These are phyloP conservation scores for Aurifilum marmelostoma DNA, from an alignment of 2,329 filamentous ascomycete species.

Conservation along the genomic window DNA sequence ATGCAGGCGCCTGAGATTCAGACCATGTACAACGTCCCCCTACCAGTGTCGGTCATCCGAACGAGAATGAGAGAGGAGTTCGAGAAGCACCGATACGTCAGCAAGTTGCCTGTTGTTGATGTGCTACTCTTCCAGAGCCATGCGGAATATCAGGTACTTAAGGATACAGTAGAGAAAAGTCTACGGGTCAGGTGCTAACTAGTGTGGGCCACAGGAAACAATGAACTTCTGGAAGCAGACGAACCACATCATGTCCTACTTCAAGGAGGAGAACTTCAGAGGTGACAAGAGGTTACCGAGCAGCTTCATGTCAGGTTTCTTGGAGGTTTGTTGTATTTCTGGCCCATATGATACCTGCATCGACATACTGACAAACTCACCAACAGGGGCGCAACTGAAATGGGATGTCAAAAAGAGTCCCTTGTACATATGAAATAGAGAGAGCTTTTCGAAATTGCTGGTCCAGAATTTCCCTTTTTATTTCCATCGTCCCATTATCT, in stretches of 20 bases:
- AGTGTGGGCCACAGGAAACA: slow-evolving; percentile 69
- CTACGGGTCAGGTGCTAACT: slow-evolving; percentile 13
- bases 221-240: slow-evolving; percentile 99
- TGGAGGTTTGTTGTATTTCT: slow-evolving; percentile 70
- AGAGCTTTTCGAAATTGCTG: slow-evolving; percentile 29
- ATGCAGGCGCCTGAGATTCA: slow-evolving; percentile 91
- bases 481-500: slow-evolving; percentile 25
- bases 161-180: slow-evolving; percentile 24
- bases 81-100: slow-evolving; percentile 91
- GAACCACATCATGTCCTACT: slow-evolving; percentile 95
- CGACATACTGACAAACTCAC: slow-evolving; percentile 31
- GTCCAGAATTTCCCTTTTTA: slow-evolving; percentile 38
- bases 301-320: slow-evolving; percentile 91
- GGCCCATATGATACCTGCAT: background rate
- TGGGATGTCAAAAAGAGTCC: slow-evolving; percentile 34
- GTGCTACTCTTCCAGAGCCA: slow-evolving; percentile 89
- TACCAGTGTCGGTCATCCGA: slow-evolving; percentile 84
- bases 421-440: slow-evolving; percentile 40
- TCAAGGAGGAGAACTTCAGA: slow-evolving; percentile 80
- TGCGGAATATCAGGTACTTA: slow-evolving; percentile 85
- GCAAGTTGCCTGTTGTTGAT: slow-evolving; percentile 85
- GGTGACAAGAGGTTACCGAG: slow-evolving; percentile 77
- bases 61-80: slow-evolving; percentile 97
- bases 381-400: slow-evolving; percentile 59
- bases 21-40: slow-evolving; percentile 91